Evolutionary conservation across 2,329 filamentous ascomycete genomes (phyloP).

Genomic region (Talaromyces sp.): DNA sequence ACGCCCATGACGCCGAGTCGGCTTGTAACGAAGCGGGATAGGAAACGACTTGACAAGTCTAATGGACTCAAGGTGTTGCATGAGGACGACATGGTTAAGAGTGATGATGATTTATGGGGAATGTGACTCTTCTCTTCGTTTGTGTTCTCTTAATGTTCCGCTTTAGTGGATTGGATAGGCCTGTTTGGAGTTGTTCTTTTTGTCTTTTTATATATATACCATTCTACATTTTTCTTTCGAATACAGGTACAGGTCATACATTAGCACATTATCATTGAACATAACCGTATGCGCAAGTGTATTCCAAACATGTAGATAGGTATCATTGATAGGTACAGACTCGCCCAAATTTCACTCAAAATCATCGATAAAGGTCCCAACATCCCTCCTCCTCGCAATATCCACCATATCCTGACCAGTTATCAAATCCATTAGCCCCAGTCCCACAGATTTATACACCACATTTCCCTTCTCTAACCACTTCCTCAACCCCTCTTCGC

Average conservation of each 20-base stretch:
- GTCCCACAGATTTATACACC: slow-evolving; percentile 66
- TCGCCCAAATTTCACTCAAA: slow-evolving; percentile 30
- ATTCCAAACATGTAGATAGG: not conserved
- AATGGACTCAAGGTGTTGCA: slow-evolving; percentile 44
- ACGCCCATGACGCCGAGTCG: slow-evolving; percentile 48
- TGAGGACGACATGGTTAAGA: slow-evolving; percentile 47
- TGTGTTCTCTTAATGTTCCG: not conserved
- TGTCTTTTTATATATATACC: slow-evolving; percentile 9
- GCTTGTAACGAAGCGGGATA: slow-evolving; percentile 44
- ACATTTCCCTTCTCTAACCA: slow-evolving; percentile 63
- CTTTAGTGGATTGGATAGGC: not conserved
- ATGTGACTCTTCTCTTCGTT: slow-evolving; percentile 19
- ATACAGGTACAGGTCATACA: not conserved
- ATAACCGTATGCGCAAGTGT: not conserved
- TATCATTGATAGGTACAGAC: not conserved
- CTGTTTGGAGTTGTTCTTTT: slow-evolving; percentile 1
- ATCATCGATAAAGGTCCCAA: slow-evolving; percentile 51
- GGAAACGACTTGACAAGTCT: slow-evolving; percentile 40
- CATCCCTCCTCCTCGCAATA: slow-evolving; percentile 52
- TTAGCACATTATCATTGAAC: not conserved
- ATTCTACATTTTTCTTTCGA: not conserved
- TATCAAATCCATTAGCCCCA: slow-evolving; percentile 66
- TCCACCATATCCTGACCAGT: slow-evolving; percentile 57
- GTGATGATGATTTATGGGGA: slow-evolving; percentile 47
- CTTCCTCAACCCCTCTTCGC: slow-evolving; percentile 48